Conservation (phyloP, 1,284 basidiomycete species). For the Hymenochaete sp. region DNA sequence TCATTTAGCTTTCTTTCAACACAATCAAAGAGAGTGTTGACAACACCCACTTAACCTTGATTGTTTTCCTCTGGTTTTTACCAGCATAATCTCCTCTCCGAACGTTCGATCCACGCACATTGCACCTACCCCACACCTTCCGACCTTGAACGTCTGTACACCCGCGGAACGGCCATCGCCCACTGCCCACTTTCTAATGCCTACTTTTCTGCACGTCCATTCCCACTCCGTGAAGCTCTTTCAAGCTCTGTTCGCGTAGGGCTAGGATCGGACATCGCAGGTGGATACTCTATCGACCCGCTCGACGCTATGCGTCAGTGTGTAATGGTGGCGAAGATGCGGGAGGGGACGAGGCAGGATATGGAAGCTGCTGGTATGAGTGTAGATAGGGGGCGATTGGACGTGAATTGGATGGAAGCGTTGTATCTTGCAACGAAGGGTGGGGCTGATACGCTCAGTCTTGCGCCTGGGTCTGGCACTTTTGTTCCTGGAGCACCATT, state of each 20-base stretch:
- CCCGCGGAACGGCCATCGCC: constrained; percentile 54
- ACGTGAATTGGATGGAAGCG: constrained; percentile 72
- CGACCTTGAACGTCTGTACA: constrained; percentile 44
- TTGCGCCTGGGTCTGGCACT: constrained; percentile 39
- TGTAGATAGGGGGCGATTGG: constrained; percentile 25
- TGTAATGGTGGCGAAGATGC: constrained; percentile 61
- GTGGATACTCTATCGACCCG: constrained; percentile 72
- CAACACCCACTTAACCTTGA: not conserved
- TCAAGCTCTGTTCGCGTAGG: constrained; percentile 57
- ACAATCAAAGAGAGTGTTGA: constrained; percentile 7
- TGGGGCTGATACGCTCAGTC: constrained; percentile 58
- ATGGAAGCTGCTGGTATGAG: constrained; percentile 12
- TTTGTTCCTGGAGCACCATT: constrained; percentile 67
- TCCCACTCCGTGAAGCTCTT: constrained; percentile 69
- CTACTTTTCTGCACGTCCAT: constrained; percentile 72
- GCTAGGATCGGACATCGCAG: constrained; percentile 77
- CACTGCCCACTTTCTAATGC: constrained; percentile 82
- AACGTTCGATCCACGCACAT: constrained; percentile 70
- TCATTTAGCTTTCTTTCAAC: not conserved
- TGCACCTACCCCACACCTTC: constrained; percentile 63
- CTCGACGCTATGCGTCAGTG: constrained; percentile 73
- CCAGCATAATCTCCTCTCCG: constrained; percentile 56
- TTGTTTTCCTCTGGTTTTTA: too few relatives aligned
- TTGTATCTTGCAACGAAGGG: constrained; percentile 74
- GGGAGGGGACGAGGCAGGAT: constrained; percentile 47